phyloP scores from a whole-genome alignment of 495 filamentous ascomycete genomes.

The Annulohypoxylon bovei region DNA sequence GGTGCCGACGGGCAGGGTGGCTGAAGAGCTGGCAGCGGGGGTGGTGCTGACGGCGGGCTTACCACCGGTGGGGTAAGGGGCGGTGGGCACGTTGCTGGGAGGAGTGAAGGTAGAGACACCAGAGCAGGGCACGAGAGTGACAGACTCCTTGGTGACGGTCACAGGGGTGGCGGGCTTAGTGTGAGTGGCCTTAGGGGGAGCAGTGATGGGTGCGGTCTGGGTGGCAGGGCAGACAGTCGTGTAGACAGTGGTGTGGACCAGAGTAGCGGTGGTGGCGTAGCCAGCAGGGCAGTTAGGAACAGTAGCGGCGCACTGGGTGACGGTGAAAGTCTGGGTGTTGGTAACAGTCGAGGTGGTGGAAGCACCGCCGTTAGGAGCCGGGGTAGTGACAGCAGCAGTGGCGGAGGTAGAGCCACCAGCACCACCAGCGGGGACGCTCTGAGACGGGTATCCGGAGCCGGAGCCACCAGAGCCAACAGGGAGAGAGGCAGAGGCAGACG shows the following conservation, averaged over 20 bases:
- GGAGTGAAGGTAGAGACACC: conserved; percentile 42
- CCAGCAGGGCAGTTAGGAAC: conserved; percentile 50
- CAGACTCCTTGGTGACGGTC: conserved; percentile 44
- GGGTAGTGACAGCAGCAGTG: conserved; percentile 14
- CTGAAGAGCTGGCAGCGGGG: not conserved
- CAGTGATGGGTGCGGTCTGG: conserved; percentile 38
- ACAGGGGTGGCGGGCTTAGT: conserved; percentile 34
- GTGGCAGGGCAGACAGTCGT: conserved; percentile 49
- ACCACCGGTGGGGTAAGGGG: conserved; percentile 42
- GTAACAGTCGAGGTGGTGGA: conserved; percentile 41
- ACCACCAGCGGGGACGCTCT: conserved; percentile 5
- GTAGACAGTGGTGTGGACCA: conserved; percentile 42
- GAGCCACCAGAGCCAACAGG: conserved; percentile 4
- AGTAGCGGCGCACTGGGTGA: conserved; percentile 46
- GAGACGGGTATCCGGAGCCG: conserved; percentile 9
- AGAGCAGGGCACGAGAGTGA: conserved; percentile 46
- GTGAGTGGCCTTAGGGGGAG: conserved; percentile 38
- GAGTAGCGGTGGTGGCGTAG: conserved; percentile 45
- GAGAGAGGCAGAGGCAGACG: conserved; percentile 1
- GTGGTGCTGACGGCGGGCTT: conserved; percentile 23
- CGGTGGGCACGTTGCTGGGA: conserved; percentile 41
- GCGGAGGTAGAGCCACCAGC: too few relatives aligned
- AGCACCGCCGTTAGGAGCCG: conserved; percentile 22
- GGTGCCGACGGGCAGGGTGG: not conserved
- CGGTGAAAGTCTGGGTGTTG: conserved; percentile 44